A percentile compares a stretch with the other conserved stretches of the same genome.
Conservation (phyloP, 129 eudicot genomes). For the Sambucus nigra region DNA sequence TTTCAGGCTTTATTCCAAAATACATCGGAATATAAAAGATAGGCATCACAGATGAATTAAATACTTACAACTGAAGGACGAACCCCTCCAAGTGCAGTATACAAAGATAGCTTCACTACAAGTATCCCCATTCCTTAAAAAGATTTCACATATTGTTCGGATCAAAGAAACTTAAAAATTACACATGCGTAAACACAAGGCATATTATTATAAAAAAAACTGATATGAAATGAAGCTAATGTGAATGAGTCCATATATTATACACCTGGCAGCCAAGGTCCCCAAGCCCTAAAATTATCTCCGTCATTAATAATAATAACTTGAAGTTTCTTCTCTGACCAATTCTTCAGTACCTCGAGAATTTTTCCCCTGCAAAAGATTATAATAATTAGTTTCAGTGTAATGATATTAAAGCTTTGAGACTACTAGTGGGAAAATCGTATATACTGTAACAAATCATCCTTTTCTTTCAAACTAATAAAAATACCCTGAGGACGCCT, state of each 20-base stretch:
- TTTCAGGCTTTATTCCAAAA: background rate
- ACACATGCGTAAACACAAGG: background rate
- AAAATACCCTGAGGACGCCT: slow-evolving; percentile 93
- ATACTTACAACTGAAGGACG: slow-evolving; percentile 94
- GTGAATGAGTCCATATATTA: background rate
- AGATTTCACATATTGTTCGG: too few species aligned
- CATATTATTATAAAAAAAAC: too few species aligned
- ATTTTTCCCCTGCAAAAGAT: slow-evolving; percentile 59
- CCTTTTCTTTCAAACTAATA: slow-evolving; percentile 93
- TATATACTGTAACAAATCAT: slow-evolving; percentile 15
- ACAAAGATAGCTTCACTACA: slow-evolving; percentile 89
- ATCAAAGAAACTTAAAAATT: too few species aligned
- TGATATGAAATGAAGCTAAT: background rate
- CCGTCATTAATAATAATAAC: slow-evolving; percentile 98
- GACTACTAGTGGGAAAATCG: background rate
- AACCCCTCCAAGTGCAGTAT: slow-evolving; percentile 96
- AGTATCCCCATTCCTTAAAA: slow-evolving; percentile 98
- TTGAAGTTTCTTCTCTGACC: slow-evolving; percentile 94
- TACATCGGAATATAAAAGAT: background rate
- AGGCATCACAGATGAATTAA: background rate
- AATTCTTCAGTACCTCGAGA: slow-evolving; percentile 86
- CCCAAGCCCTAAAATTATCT: slow-evolving; percentile 92
- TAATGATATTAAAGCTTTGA: background rate
- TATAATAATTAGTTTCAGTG: slow-evolving; percentile 12
- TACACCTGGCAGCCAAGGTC: slow-evolving; percentile 98